Conservation (phyloP, 805 yeast genomes). For the Wickerhamiella domercqiae region DNA sequence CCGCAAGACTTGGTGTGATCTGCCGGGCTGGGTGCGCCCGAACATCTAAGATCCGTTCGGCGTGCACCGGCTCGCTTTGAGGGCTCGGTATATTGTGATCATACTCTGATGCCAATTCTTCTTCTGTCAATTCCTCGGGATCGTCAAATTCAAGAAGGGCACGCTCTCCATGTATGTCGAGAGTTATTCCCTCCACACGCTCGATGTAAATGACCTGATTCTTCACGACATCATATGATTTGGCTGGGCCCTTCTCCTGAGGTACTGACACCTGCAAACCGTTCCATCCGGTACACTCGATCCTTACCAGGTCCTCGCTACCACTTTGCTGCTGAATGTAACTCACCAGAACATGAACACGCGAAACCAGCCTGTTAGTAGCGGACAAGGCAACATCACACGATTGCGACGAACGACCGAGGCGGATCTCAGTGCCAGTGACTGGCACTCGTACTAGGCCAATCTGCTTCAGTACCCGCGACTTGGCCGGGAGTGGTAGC, state of each 20-base stretch:
- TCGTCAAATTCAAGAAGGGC: conserved; percentile 35
- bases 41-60: too few relatives aligned
- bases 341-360: conserved; percentile 44
- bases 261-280: conserved; percentile 63
- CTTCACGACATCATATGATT: conserved; percentile 34
- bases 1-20: too few relatives aligned
- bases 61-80: too few relatives aligned
- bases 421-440: conserved; percentile 23
- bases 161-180: conserved; percentile 60
- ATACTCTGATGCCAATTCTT: conserved; percentile 16
- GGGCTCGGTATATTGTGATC: too few relatives aligned
- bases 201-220: conserved; percentile 56
- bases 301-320: conserved; percentile 27
- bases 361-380: conserved; percentile 44
- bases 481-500: neutral
- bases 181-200: conserved; percentile 38
- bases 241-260: conserved; percentile 8
- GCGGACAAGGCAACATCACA: conserved; percentile 36
- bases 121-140: conserved; percentile 32
- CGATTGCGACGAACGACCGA: conserved; percentile 57
- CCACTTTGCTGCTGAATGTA: conserved; percentile 24
- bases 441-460: conserved; percentile 10
- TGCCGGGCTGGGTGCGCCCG: too few relatives aligned
- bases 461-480: conserved; percentile 7
- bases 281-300: conserved; percentile 70